Conservation (phyloP, 345 rosid species). For the Arabidopsis arenosa region DNA sequence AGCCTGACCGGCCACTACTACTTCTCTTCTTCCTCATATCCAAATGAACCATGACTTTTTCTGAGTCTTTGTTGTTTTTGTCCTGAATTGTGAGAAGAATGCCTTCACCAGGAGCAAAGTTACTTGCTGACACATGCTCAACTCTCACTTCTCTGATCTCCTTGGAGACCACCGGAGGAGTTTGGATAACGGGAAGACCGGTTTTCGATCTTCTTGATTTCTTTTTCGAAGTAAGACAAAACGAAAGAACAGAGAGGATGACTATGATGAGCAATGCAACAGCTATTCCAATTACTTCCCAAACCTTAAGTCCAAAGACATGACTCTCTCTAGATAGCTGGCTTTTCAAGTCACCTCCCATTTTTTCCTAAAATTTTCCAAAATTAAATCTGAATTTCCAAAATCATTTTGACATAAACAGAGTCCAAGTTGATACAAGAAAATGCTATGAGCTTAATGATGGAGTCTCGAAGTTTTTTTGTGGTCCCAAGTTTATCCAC, state of each 20-base stretch:
- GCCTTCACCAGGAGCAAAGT: constrained; percentile 69
- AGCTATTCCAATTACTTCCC: constrained; percentile 84
- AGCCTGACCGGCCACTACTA: constrained; percentile 61
- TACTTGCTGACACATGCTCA: constrained; percentile 73
- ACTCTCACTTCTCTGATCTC: constrained; percentile 93
- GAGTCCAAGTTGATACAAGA: neutral
- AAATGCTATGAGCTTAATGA: neutral
- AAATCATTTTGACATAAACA: neutral
- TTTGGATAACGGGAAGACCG: constrained; percentile 64
- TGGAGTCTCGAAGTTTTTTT: neutral
- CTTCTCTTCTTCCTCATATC: constrained; percentile 58
- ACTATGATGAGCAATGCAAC: constrained; percentile 73
- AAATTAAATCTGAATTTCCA: no score
- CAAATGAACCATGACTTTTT: constrained; percentile 70
- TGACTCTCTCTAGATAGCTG: constrained; percentile 72
- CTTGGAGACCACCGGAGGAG: constrained; percentile 79
- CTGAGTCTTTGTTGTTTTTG: constrained; percentile 36
- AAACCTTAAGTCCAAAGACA: constrained; percentile 75
- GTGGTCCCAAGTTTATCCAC: constrained; percentile 42
- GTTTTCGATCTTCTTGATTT: constrained; percentile 63
- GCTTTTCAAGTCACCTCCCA: constrained; percentile 70
- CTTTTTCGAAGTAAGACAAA: constrained; percentile 72
- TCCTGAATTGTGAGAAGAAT: constrained; percentile 42
- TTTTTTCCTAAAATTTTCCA: constrained; percentile 35
- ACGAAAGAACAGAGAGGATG: constrained; percentile 74